Evolutionary conservation across 306 rosid genomes (phyloP).

Genomic region (Dryas alaskensis): DNA sequence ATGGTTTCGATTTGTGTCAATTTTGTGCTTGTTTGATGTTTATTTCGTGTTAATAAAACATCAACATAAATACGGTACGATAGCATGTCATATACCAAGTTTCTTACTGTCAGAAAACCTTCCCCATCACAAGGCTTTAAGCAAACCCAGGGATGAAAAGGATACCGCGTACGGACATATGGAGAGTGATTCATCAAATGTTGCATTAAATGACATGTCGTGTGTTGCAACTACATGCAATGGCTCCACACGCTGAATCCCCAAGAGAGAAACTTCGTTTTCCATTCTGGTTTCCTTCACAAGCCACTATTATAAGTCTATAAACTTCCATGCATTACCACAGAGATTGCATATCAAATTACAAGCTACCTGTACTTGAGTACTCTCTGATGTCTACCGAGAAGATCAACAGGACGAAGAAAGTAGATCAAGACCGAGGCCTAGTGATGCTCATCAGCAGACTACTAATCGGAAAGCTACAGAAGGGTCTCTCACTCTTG

Average conservation of each 20-base stretch:
- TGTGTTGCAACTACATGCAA: not conserved
- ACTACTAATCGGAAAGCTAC: constrained; percentile 35
- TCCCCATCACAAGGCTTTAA: no score
- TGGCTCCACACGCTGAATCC: not conserved
- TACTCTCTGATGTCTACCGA: not conserved
- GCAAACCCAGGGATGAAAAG: no score
- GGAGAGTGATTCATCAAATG: not conserved
- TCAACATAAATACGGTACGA: no score
- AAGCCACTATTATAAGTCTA: not conserved
- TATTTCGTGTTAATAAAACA: no score
- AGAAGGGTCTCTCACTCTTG: constrained; percentile 38
- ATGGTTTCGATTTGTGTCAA: no score
- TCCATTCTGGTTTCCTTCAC: not conserved
- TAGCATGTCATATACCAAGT: no score
- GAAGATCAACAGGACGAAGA: constrained; percentile 1
- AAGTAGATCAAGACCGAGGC: no score
- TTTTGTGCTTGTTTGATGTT: no score
- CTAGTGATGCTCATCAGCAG: not conserved
- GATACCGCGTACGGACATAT: no score
- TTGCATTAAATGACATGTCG: not conserved
- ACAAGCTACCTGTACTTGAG: no score
- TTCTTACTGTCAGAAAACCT: no score
- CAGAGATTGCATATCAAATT: no score
- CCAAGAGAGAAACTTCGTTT: not conserved
- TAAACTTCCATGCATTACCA: not conserved